Evolutionary conservation across 768 basidiomycete species (phyloP).

Genomic region (Rhodotorula diobovata): DNA sequence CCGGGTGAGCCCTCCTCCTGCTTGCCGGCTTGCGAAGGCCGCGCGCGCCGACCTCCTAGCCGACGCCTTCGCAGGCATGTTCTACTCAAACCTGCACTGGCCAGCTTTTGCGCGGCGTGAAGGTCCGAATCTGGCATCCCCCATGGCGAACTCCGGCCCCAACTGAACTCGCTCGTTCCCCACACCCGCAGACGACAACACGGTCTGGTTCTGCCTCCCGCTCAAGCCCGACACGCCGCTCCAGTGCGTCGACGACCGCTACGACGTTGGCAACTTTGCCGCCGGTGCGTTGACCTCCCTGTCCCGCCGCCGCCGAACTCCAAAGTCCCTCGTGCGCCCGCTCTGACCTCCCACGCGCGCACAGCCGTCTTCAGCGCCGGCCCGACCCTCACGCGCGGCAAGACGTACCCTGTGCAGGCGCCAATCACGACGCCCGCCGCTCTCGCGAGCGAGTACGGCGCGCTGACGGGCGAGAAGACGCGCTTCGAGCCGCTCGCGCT

Average conservation of each 20-base stretch:
- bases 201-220: background rate
- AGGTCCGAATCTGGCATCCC: background rate
- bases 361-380: background rate
- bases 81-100: slow-evolving; percentile 3
- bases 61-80: background rate
- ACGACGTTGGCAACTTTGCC: slow-evolving; percentile 10
- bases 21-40: background rate
- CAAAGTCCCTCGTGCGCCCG: too few relatives aligned
- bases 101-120: background rate
- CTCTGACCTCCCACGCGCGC: too few relatives aligned
- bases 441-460: background rate
- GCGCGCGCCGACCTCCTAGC: background rate
- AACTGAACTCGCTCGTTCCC: background rate
- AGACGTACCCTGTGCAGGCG: background rate
- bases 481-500: background rate
- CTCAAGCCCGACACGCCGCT: background rate
- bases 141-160: fast-evolving
- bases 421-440: background rate
- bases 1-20: background rate
- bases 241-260: slow-evolving; percentile 13
- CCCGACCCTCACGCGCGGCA: background rate
- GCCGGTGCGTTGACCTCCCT: background rate
- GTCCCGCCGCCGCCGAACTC: too few relatives aligned
- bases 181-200: background rate
- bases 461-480: slow-evolving; percentile 7